Evolutionary conservation across 352 stramenopile genomes (phyloP), one percentile per base, ranked within the genome.

Genomic region (Phytophthora megakarya): DNA sequence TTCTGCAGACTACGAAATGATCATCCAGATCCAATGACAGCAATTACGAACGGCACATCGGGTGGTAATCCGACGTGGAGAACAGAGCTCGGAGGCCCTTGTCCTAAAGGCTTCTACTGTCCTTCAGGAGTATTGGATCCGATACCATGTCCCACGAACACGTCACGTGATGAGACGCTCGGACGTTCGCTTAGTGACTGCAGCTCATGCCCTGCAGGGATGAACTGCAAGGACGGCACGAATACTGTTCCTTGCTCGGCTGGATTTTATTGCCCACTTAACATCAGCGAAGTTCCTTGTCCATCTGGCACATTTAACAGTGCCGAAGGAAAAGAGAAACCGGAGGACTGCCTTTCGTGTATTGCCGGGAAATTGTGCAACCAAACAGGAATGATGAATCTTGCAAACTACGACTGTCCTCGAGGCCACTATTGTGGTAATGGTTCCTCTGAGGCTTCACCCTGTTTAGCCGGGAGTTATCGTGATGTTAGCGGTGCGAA

Each of bases 191-290:
- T 86, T 15, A 75, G 78, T n/a, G 83, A 93, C 49, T 93, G 86
- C 35, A 83, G 75, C 0, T 70, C 70, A 7, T 98, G 93, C 65
- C 80, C 86, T n/a, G 80, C 83, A 13, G 93, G 93, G 5, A 95
- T 86, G 65, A 97, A 80, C 38, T 98, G 94, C 43, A 69, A 83
- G 5, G 76, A 86, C 19, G 88, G 89, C 7, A 85, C 81, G 2
- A 67, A 70, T 11, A 93, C 81, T 1, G 67, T 88, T 11, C 49
- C 61, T 1, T 97, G 90, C 56, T 81, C 87, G 3, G 66, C 77
- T 15, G 86, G 86, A 3, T 80, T 70, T 8, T 92, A 86, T 38
- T 93, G 81, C 15, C 42, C 75, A 0, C 75, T 80, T 35, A 74
- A 61, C 15, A 39, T 81, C 38, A 81, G 76, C 32, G 72, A 75